Percentiles rank a stretch among this genome's conserved stretches.
Evolutionary conservation across 2,329 filamentous ascomycete species (phyloP).

Genomic region (Orbilia brochopaga): DNA sequence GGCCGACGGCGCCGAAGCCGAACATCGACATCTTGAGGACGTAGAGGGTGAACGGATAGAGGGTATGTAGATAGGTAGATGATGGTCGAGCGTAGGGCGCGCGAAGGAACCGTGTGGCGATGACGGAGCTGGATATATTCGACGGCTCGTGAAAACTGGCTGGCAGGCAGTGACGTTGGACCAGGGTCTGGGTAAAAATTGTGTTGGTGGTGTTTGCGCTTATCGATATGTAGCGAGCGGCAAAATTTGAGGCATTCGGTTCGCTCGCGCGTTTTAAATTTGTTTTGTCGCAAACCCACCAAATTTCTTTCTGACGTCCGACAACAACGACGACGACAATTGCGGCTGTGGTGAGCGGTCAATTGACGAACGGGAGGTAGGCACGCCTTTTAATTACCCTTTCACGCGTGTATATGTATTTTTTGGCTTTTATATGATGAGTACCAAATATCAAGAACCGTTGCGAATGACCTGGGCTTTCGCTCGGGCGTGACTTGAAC

Average conservation of each 20-base stretch:
- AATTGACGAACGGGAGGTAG: slow-evolving; percentile 28
- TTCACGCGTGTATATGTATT: background rate
- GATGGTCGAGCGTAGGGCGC: slow-evolving; percentile 16
- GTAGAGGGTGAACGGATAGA: slow-evolving; percentile 34
- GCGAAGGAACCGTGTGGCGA: slow-evolving; percentile 6
- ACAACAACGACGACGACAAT: background rate
- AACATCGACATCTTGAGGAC: slow-evolving; percentile 71
- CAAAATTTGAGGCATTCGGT: slow-evolving; percentile 21
- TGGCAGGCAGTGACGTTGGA: slow-evolving; percentile 13
- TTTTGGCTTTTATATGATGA: slow-evolving; percentile 58
- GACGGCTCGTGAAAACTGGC: slow-evolving; percentile 1
- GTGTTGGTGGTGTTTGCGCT: background rate
- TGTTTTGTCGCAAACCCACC: slow-evolving; percentile 2
- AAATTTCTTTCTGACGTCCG: background rate
- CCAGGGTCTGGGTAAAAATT: too few species aligned
- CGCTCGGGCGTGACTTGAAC: slow-evolving; percentile 50
- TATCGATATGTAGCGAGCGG: slow-evolving; percentile 30
- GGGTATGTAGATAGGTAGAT: slow-evolving; percentile 13
- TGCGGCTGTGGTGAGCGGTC: background rate
- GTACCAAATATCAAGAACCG: slow-evolving; percentile 66
- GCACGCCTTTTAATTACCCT: background rate
- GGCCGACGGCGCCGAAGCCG: slow-evolving; percentile 77
- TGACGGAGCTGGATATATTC: background rate
- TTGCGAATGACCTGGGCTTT: slow-evolving; percentile 67
- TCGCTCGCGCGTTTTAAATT: slow-evolving; percentile 28